A percentile compares a stretch with the other conserved stretches of the same genome.
phyloP scores from a whole-genome alignment of 164 flowering plant genomes.

The Euptelea pleiosperma region DNA sequence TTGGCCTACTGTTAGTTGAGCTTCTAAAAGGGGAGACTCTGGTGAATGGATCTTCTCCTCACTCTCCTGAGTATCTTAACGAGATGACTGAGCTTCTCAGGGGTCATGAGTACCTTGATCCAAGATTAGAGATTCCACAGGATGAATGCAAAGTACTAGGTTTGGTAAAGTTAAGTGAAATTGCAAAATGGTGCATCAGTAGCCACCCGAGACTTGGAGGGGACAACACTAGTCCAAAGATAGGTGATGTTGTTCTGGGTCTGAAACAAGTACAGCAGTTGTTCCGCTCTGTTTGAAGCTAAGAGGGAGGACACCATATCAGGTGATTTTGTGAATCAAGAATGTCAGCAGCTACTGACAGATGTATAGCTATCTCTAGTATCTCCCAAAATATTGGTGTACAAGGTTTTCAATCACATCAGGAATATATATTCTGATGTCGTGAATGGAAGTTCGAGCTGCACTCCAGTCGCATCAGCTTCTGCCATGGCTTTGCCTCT shows the following conservation, averaged over 20 bases:
- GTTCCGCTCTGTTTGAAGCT: slow-evolving; percentile 7
- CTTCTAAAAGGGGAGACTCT: slow-evolving; percentile 12
- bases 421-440: too few species aligned
- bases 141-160: slow-evolving; percentile 21
- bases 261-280: slow-evolving; percentile 17
- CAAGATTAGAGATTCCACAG: slow-evolving; percentile 17
- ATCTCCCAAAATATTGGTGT: too few species aligned
- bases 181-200: slow-evolving; percentile 28
- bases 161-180: slow-evolving; percentile 26
- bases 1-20: slow-evolving; percentile 19
- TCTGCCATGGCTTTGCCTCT: too few species aligned
- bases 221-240: slow-evolving; percentile 3
- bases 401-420: too few species aligned
- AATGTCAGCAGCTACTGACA: not conserved
- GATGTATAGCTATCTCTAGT: not conserved
- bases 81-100: slow-evolving; percentile 13
- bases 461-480: too few species aligned
- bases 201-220: slow-evolving; percentile 7
- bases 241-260: slow-evolving; percentile 13
- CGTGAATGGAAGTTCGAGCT: too few species aligned
- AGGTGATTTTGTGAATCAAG: slow-evolving; percentile 1
- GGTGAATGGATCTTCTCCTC: not conserved
- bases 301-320: not conserved
- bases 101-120: slow-evolving; percentile 17
- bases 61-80: not conserved